Conservation (phyloP, 2,329 filamentous ascomycete species). For the Cladosporium austrohemisphaericum region DNA sequence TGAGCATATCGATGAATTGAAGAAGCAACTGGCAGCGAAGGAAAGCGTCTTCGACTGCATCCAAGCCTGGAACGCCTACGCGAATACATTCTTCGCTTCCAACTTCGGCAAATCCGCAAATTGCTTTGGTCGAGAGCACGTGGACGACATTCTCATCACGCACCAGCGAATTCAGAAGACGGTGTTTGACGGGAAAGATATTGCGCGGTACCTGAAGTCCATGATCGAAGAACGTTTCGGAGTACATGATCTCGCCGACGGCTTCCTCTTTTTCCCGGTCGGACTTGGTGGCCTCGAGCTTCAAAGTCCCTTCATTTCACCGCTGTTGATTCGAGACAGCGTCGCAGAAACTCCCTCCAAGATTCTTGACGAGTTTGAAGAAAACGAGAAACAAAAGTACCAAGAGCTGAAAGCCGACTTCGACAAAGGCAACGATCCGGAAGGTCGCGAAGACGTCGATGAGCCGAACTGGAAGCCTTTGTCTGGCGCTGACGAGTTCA, state of each 20-base stretch:
- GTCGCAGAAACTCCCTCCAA: conserved; percentile 40
- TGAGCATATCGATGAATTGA: conserved; percentile 57
- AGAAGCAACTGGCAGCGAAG: conserved; percentile 53
- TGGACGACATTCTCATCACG: conserved; percentile 51
- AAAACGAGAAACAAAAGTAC: not conserved
- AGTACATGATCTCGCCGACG: conserved; percentile 46
- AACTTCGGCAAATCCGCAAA: conserved; percentile 53
- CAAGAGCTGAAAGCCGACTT: not conserved
- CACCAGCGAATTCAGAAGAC: conserved; percentile 49
- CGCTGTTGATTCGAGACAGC: conserved; percentile 46
- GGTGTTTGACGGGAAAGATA: conserved; percentile 39
- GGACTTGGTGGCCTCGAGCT: conserved; percentile 51
- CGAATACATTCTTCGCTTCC: conserved; percentile 49
- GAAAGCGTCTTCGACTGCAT: conserved; percentile 57
- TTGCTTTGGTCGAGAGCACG: conserved; percentile 51
- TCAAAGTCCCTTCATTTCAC: conserved; percentile 48
- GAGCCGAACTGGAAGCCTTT: conserved; percentile 34
- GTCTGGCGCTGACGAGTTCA: conserved; percentile 37
- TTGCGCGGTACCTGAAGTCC: conserved; percentile 40
- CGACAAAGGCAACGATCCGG: conserved; percentile 3
- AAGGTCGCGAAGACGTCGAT: conserved; percentile 35
- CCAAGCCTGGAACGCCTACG: conserved; percentile 54
- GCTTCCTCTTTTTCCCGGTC: conserved; percentile 52
- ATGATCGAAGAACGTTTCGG: conserved; percentile 52
- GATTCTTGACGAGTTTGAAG: conserved; percentile 2